Evolutionary conservation across 768 basidiomycete species (phyloP), one percentile per base, ranked within the genome.

Genomic region (Steccherinum ochraceum): DNA sequence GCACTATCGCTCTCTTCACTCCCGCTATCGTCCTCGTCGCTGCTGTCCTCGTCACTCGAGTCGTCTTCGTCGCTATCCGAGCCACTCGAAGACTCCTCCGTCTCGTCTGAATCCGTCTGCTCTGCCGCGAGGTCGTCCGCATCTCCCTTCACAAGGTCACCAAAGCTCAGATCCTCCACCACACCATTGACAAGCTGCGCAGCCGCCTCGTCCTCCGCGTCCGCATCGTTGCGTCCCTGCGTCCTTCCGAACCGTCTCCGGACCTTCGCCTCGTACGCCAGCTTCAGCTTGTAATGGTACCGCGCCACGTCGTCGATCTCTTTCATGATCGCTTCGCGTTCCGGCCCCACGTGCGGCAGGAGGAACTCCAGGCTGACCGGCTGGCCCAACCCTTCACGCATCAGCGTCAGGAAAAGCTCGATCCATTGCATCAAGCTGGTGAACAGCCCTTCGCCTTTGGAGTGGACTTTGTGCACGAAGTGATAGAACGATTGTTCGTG

Each of bases 381-480:
- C 40, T 72, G 61, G 10, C 90, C 87, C 4, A 98, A 68, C 3
- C 96, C 96, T 53, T 94, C 93, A 11, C 96, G 87, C 44, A 93
- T 80, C 49, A 89, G 79, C 21, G 87, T 88, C 52, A 98, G 76
- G 72, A 98, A 98, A 27, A 90, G 80, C 67, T 98, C 94, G 66
- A 96, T 87, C 96, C 96, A 99, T 35, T 76, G 79, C 93, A 97
- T 97, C 51, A 99, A 81, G 60, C 78, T 81, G 61, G 93, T 88
- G 66, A 99, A 99, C 12, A 99, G 77, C 19, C 85, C 87, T 61
- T 93, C 87, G 27, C 96, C 96, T 64, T 97, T 97, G 42, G 92
- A 86, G 63, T 99, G 96, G 1, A 99, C 96, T 59, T 95, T 96
- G 79, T 99, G 93, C 23, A 99, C 94, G 64, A 99, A 99, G 52